These are phyloP conservation scores for Sequoiadendron giganteum DNA, from an alignment of 75 land plant genomes.

Conservation along the genomic window DNA sequence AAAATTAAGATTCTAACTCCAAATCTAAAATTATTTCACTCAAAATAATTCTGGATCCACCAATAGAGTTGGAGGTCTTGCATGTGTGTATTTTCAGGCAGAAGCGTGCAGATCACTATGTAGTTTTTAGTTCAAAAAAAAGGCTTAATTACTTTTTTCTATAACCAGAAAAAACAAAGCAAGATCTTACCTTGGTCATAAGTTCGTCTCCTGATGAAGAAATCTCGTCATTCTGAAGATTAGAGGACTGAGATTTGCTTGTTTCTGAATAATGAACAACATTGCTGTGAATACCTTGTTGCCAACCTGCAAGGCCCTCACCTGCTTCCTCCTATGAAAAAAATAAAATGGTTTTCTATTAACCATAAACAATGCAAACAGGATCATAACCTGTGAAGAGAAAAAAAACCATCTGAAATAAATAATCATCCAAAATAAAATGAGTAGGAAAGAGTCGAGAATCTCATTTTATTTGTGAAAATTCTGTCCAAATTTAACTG, in stretches of 20 bases:
- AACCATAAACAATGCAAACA: background rate
- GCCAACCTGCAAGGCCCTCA: background rate
- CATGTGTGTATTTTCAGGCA: background rate
- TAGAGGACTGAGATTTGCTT: background rate
- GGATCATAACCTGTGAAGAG: background rate
- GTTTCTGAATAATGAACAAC: background rate
- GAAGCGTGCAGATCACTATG: background rate
- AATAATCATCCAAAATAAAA: too few relatives aligned
- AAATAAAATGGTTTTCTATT: background rate
- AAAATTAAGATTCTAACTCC: background rate
- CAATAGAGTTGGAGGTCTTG: background rate
- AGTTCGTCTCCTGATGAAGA: conserved; percentile 14
- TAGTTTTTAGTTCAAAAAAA: background rate
- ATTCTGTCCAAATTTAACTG: background rate
- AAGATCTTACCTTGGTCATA: conserved; percentile 10
- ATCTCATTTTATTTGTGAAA: background rate
- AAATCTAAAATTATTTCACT: background rate
- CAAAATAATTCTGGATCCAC: background rate
- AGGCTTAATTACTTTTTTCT: background rate
- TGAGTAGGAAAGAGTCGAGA: too few relatives aligned
- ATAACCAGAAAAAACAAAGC: background rate
- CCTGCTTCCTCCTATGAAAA: background rate
- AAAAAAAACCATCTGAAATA: background rate
- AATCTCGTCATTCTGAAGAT: conserved; percentile 6
- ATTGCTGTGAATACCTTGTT: background rate